Evolutionary conservation across 2,329 filamentous ascomycete species (phyloP).

Genomic region (Sporothrix luriei): DNA sequence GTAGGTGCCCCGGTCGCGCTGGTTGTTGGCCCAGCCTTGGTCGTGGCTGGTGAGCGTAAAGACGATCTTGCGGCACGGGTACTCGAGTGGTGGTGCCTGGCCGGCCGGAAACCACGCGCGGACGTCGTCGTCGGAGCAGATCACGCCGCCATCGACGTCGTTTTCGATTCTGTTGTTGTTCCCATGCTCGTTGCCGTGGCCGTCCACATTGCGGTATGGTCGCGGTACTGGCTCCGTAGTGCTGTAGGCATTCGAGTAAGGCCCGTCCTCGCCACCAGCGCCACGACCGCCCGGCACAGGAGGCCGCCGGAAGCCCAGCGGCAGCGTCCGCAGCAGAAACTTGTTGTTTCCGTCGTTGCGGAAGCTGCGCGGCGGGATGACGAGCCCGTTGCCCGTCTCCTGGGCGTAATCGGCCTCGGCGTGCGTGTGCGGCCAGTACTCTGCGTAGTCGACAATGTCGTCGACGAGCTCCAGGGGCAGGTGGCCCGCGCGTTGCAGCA

Average conservation of each 20-base stretch:
- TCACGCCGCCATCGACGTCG: background rate
- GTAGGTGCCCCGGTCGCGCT: slow-evolving; percentile 46
- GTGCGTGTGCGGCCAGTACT: slow-evolving; percentile 62
- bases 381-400: slow-evolving; percentile 18
- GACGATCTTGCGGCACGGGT: slow-evolving; percentile 62
- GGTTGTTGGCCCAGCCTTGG: slow-evolving; percentile 57
- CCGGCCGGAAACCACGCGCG: slow-evolving; percentile 36
- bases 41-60: slow-evolving; percentile 61
- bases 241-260: background rate
- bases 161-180: background rate
- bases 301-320: slow-evolving; percentile 46
- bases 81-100: slow-evolving; percentile 45
- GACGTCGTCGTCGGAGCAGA: slow-evolving; percentile 9
- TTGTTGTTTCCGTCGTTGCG: slow-evolving; percentile 44
- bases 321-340: slow-evolving; percentile 50
- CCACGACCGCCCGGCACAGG: slow-evolving; percentile 18
- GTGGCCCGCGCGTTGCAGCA: slow-evolving; percentile 49
- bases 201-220: background rate
- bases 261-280: background rate
- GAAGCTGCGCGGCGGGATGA: background rate
- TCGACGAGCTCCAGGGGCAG: slow-evolving; percentile 61
- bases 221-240: background rate
- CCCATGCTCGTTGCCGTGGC: background rate
- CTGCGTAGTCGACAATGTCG: slow-evolving; percentile 59
- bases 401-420: slow-evolving; percentile 41